phyloP scores from a whole-genome alignment of 2,329 filamentous ascomycete species.

The Epichloe glyceriae region DNA sequence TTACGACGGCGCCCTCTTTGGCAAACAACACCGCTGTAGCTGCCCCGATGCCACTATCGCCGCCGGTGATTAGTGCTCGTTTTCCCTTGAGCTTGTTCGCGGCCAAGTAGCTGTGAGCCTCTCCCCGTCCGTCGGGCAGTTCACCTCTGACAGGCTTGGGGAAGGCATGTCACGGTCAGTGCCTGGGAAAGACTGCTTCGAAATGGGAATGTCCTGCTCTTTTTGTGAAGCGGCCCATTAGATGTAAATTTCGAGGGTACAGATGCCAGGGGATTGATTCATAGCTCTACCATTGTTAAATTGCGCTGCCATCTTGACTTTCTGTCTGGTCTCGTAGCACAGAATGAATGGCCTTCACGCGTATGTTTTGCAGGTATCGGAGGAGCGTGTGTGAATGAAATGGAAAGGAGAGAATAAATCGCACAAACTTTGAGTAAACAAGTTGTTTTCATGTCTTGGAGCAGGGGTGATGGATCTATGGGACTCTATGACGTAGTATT shows the following conservation, averaged over 20 bases:
- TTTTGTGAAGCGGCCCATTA: neutral
- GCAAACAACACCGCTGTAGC: constrained; percentile 65
- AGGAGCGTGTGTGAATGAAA: no score
- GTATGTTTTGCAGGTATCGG: no score
- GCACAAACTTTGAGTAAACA: no score
- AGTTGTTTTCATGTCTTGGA: no score
- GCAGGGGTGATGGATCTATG: no score
- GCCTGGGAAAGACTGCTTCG: constrained; percentile 11
- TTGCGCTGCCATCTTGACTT: neutral
- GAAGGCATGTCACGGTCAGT: constrained; percentile 11
- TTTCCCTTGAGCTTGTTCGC: constrained; percentile 65
- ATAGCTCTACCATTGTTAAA: neutral
- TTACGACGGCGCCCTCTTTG: constrained; percentile 63
- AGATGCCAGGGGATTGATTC: neutral
- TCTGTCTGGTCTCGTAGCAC: neutral
- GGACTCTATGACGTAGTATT: no score
- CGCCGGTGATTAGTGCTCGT: constrained; percentile 68
- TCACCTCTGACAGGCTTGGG: constrained; percentile 6
- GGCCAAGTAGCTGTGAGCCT: constrained; percentile 47
- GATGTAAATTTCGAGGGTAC: neutral
- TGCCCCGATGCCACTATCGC: constrained; percentile 30
- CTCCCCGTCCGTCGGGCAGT: constrained; percentile 33
- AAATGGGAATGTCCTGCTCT: constrained; percentile 39
- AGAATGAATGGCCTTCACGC: no score
- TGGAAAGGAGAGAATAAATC: no score